Conservation (phyloP, 1,284 basidiomycete genomes). For the Veloporphyrellus conicus region DNA sequence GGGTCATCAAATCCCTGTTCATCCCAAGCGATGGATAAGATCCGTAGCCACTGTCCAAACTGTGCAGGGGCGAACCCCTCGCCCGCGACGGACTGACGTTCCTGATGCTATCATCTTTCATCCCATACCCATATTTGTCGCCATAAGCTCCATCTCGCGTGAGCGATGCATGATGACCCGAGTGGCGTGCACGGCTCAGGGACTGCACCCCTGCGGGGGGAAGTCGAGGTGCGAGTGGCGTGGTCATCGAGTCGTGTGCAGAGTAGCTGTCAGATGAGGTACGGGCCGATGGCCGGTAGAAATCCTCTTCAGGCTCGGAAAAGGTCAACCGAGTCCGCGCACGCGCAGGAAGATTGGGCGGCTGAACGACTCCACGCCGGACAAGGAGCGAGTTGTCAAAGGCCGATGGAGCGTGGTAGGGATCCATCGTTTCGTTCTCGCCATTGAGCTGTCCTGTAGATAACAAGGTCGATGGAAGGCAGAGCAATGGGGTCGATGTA, state of each 20-base stretch:
- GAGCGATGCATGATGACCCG: neutral
- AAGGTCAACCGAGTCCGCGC: conserved; percentile 7
- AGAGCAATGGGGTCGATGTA: neutral
- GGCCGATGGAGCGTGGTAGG: neutral
- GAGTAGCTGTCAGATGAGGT: neutral
- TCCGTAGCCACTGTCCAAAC: neutral
- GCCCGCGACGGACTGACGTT: neutral
- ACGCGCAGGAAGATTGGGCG: conserved; percentile 5
- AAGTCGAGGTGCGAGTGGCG: neutral
- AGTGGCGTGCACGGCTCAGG: neutral
- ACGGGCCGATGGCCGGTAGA: neutral
- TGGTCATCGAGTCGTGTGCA: neutral
- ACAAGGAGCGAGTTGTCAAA: conserved; percentile 6
- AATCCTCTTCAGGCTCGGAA: neutral
- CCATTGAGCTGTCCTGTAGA: conserved; percentile 1
- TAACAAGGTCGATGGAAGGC: neutral
- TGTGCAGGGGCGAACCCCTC: neutral
- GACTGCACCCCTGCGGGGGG: conserved; percentile 1
- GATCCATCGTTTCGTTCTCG: conserved; percentile 1
- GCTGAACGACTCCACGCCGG: conserved; percentile 1
- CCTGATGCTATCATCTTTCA: neutral
- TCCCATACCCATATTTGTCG: neutral
- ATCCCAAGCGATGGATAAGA: neutral
- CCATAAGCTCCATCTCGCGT: neutral
- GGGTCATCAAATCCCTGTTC: neutral